Evolutionary conservation across 176 grass and related monocot genomes (phyloP).

Genomic region (Eleusine indica): DNA sequence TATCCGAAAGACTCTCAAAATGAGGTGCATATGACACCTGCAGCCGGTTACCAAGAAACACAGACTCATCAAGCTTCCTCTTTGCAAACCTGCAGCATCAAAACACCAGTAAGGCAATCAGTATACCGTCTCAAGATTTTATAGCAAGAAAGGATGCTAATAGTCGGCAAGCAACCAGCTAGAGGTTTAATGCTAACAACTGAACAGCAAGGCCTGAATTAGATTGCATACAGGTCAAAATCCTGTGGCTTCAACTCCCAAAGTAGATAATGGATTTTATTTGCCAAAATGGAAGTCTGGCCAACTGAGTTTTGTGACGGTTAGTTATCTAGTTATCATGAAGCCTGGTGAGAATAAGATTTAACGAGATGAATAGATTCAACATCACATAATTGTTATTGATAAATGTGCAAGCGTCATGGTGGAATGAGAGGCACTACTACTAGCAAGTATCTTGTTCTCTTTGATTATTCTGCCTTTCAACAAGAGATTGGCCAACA

Average conservation of each 20-base stretch:
- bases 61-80: slow-evolving; percentile 78
- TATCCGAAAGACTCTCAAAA: slow-evolving; percentile 68
- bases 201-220: not conserved
- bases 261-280: no score
- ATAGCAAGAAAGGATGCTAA: not conserved
- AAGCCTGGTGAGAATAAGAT: no score
- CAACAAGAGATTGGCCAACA: not conserved
- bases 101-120: not conserved
- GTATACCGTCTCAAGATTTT: not conserved
- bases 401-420: no score
- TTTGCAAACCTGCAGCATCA: slow-evolving; percentile 82
- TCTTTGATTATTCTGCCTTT: not conserved
- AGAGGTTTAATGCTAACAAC: slow-evolving; percentile 1
- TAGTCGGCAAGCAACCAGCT: not conserved
- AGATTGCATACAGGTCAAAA: not conserved
- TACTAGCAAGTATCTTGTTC: no score
- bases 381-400: no score
- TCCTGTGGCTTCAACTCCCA: not conserved
- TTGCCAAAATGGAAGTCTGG: no score
- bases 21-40: slow-evolving; percentile 84
- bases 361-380: no score
- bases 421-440: no score
- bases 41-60: slow-evolving; percentile 79
- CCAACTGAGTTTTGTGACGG: no score
- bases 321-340: no score